Conservation (phyloP, 2,329 filamentous ascomycete species). For the Claviceps arundinis region DNA sequence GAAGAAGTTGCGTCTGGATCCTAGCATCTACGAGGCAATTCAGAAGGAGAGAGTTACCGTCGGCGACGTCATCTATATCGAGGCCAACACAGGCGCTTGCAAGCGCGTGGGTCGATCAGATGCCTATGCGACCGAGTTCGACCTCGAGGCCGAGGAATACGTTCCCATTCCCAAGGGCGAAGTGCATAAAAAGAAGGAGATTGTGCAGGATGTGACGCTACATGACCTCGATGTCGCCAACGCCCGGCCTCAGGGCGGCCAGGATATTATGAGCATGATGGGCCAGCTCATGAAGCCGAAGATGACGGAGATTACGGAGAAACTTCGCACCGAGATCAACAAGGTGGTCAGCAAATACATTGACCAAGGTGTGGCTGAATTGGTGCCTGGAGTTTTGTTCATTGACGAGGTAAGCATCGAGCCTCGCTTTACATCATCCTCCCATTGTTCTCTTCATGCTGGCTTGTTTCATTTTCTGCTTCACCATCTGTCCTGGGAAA, state of each 20-base stretch:
- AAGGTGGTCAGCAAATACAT: constrained; percentile 99
- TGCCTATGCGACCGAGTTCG: constrained; percentile 95
- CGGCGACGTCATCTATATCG: constrained; percentile 97
- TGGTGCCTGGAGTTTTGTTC: constrained; percentile 95
- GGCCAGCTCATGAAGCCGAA: constrained; percentile 98
- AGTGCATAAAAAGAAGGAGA: constrained; percentile 99
- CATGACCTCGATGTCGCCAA: constrained; percentile 96
- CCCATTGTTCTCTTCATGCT: neutral
- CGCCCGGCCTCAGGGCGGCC: constrained; percentile 84
- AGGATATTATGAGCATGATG: constrained; percentile 99
- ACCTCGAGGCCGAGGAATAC: constrained; percentile 97
- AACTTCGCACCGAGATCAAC: constrained; percentile 90
- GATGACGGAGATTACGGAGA: constrained; percentile 99
- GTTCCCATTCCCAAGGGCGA: constrained; percentile 97
- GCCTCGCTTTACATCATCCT: neutral
- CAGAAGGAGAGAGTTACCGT: constrained; percentile 95
- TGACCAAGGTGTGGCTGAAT: constrained; percentile 91
- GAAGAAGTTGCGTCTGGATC: constrained; percentile 93
- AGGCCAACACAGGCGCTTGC: constrained; percentile 95
- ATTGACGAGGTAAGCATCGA: constrained; percentile 70
- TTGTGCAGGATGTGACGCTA: constrained; percentile 94
- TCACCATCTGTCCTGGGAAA: neutral
- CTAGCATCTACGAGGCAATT: constrained; percentile 97
- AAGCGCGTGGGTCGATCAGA: constrained; percentile 94
- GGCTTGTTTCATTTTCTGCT: neutral